Base-by-base conservation (phyloP, 2,329 filamentous ascomycete genomes). In the Colletotrichum plurivorum region DNA sequence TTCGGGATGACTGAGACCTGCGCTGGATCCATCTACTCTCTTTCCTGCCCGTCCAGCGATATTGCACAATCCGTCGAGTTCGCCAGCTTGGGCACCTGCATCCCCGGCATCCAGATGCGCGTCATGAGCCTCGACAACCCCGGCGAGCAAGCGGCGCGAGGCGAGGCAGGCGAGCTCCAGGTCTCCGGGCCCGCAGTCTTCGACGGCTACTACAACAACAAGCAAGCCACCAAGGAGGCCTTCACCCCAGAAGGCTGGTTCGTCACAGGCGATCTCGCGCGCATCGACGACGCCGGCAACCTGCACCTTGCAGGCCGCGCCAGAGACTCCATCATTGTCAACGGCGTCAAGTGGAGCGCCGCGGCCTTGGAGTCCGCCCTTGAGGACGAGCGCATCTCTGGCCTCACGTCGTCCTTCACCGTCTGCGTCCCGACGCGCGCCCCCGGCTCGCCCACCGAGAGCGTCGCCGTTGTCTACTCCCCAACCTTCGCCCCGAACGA, bases 161-260 rank as follows among this genome's bases (percentile, higher is more conserved):
- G 76, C 31, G 73, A 78, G n/a, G 76, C 82, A 6, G 90, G 90
- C 1, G 85, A 90, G 74, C 81, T 92, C 16, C 89, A 88, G 82
- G 79, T 92, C 0, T 82, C 83, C 4, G 89, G 84, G 2, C 84
- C 85, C 0, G 88, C 90, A 52, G 81, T 93, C 9, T 92, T 92
- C 82, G 84, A 87, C 64, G 85, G 86, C 2, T 93, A 93, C 74
- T 91, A 88, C 85, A 82, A 83, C 55, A 89, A 90, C 59, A 81
- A 83, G 0, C 79, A 84, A 53, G 89, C 88, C 1, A 93, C 90
- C 0, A 75, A 72, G 15, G 84, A 89, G 36, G 87, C 87, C 0
- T 82, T 91, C 60, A 89, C 86, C 1, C 78, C 84, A 0, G 80
- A 84, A 70, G 79, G 79, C 2, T 85, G 82, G 81, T 84, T 84